phyloP scores from a whole-genome alignment of 2,329 filamentous ascomycete species.

The Diaporthe citriasiana region DNA sequence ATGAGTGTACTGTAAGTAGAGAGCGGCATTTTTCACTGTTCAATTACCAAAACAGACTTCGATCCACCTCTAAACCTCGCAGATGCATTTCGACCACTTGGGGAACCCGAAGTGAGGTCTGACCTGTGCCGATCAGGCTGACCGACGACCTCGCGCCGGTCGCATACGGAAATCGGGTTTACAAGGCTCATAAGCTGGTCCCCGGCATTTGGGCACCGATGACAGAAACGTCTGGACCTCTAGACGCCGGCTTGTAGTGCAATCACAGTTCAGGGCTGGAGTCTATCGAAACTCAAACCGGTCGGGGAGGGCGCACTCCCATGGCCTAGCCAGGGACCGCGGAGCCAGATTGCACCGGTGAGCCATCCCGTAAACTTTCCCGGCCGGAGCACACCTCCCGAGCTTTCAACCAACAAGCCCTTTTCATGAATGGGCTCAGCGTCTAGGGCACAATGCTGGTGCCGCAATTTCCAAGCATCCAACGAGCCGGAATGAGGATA shows the following conservation, averaged over 20 bases:
- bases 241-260: background rate
- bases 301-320: slow-evolving; percentile 2
- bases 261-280: slow-evolving; percentile 20
- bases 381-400: background rate
- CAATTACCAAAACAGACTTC: background rate
- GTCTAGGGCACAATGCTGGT: background rate
- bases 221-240: slow-evolving; percentile 18
- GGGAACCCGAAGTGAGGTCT: background rate
- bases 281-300: slow-evolving; percentile 17
- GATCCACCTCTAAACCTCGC: background rate
- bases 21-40: background rate
- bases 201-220: slow-evolving; percentile 18
- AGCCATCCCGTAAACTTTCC: slow-evolving; percentile 24
- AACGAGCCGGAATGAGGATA: background rate
- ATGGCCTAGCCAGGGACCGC: slow-evolving; percentile 1
- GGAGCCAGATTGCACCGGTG: background rate
- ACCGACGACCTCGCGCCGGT: slow-evolving; percentile 2
- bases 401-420: background rate
- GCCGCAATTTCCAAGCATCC: background rate
- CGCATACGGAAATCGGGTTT: background rate
- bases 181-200: background rate
- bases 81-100: background rate
- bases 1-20: background rate
- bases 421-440: background rate
- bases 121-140: background rate